phyloP scores from a whole-genome alignment of 2,329 filamentous ascomycete genomes.

The Epichloe aotearoae region DNA sequence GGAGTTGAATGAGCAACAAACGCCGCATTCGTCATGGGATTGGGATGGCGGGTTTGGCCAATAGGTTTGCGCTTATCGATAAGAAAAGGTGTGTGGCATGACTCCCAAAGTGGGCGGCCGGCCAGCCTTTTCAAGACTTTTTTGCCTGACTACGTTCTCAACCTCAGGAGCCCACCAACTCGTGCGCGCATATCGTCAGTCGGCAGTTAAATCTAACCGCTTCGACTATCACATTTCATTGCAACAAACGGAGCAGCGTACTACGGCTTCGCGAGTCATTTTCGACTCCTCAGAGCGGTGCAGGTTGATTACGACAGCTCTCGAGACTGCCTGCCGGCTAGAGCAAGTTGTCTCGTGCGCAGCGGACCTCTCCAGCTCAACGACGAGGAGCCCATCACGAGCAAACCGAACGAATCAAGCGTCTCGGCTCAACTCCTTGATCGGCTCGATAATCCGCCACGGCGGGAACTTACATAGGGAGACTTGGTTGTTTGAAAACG shows the following conservation, averaged over 20 bases:
- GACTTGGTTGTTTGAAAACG: neutral
- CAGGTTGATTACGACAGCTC: neutral
- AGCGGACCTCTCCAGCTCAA: neutral
- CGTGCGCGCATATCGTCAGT: neutral
- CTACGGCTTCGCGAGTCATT: no score
- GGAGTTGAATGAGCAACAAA: no score
- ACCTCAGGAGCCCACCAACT: neutral
- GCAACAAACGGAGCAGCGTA: neutral
- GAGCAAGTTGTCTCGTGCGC: neutral
- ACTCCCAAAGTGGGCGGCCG: neutral
- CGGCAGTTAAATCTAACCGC: neutral
- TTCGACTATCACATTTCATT: neutral
- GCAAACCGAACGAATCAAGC: neutral
- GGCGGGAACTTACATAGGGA: neutral
- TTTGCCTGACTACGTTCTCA: neutral
- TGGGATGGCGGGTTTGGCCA: no score
- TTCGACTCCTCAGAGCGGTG: neutral
- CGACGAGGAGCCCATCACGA: neutral
- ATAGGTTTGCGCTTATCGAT: conserved; percentile 15
- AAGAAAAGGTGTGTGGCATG: conserved; percentile 14
- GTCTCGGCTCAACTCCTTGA: neutral
- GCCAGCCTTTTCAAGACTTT: neutral
- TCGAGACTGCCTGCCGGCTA: neutral
- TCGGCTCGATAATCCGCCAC: neutral
- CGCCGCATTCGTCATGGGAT: no score